A percentile compares a stretch with the other conserved stretches of the same genome.
phyloP scores from a whole-genome alignment of 2,329 filamentous ascomycete genomes.

The Cercospora sesami region DNA sequence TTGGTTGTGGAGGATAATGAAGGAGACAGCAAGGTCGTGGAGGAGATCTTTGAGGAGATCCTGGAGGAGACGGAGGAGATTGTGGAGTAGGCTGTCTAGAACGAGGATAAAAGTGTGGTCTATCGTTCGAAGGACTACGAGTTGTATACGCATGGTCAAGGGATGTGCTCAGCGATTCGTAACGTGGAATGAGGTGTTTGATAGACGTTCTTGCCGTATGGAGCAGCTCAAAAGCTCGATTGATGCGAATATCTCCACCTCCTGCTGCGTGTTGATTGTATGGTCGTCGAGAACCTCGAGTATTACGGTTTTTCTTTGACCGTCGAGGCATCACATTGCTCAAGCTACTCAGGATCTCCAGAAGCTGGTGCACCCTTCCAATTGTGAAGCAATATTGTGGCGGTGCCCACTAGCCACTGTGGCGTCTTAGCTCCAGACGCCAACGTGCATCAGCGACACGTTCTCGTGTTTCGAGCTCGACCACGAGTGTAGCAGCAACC shows the following conservation, averaged over 20 bases:
- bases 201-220: not conserved
- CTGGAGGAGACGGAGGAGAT: conserved; percentile 86
- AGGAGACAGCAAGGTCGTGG: conserved; percentile 55
- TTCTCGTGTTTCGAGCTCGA: conserved; percentile 1
- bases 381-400: too few species aligned
- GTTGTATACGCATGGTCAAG: not conserved
- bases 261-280: too few species aligned
- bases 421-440: not conserved
- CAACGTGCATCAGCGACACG: conserved; percentile 2
- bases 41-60: conserved; percentile 87
- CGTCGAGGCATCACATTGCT: too few species aligned
- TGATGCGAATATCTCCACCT: too few species aligned
- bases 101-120: not conserved
- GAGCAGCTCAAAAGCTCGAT: too few species aligned
- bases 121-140: not conserved
- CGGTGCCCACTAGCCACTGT: not conserved
- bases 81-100: conserved; percentile 39
- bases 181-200: conserved; percentile 5
- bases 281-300: too few species aligned
- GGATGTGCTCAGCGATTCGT: conserved; percentile 2
- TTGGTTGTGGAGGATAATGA: conserved; percentile 54
- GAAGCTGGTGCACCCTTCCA: too few species aligned
- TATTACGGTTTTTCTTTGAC: too few species aligned
- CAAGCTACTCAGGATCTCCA: too few species aligned
- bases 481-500: not conserved